Percentiles rank a stretch among this genome's conserved stretches.
Evolutionary conservation across 257 asterid species (phyloP).

Genomic region (Fraxinus cuspidata): DNA sequence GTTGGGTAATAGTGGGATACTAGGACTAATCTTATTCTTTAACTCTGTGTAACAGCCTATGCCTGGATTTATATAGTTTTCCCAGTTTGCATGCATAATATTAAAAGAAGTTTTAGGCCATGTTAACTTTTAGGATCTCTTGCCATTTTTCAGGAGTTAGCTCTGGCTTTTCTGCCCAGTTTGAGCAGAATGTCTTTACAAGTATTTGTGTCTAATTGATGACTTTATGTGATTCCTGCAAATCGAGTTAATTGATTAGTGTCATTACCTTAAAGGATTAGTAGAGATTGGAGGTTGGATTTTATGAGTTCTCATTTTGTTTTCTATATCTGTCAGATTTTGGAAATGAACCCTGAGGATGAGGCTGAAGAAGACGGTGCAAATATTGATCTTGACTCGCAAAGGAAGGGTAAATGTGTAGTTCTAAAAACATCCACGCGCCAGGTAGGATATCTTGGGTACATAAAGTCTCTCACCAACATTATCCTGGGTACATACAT

Average conservation of each 20-base stretch:
- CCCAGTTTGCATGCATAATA: background rate
- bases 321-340: conserved; percentile 46
- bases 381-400: conserved; percentile 95
- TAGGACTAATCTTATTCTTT: background rate
- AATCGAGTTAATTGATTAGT: background rate
- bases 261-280: background rate
- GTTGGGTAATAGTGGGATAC: background rate
- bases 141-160: background rate
- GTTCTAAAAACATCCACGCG: conserved; percentile 96
- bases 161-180: background rate
- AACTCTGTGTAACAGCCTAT: background rate
- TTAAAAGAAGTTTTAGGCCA: background rate
- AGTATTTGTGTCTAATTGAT: background rate
- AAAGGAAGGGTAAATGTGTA: conserved; percentile 97
- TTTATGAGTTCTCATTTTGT: background rate
- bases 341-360: conserved; percentile 99
- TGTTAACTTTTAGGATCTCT: background rate
- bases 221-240: background rate
- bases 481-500: conserved; percentile 8
- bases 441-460: conserved; percentile 57
- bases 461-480: conserved; percentile 3
- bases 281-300: background rate
- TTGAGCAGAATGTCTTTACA: background rate
- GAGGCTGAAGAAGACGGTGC: conserved; percentile 99
- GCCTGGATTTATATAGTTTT: background rate